Conservation (phyloP, 2,329 filamentous ascomycete species). For the Sarocladium brachiariae region DNA sequence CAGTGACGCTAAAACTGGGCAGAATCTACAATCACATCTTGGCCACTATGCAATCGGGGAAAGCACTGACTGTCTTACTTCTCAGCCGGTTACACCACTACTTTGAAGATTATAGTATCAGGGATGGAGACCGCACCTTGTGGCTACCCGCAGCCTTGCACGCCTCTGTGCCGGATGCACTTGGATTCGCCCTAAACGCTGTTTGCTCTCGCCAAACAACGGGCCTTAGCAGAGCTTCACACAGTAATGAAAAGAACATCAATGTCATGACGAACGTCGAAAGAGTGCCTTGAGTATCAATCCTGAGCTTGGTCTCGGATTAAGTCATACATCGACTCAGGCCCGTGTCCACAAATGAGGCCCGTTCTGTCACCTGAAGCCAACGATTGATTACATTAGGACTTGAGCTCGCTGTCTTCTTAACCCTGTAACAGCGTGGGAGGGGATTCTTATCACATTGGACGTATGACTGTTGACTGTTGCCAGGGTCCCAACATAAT, state of each 20-base stretch:
- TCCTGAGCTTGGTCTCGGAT: neutral
- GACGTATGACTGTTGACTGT: neutral
- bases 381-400: neutral
- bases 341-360: neutral
- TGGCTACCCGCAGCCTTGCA: conserved; percentile 7
- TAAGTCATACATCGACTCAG: neutral
- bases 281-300: no score
- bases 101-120: neutral
- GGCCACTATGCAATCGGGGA: neutral
- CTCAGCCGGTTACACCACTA: neutral
- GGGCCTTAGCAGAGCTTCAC: neutral
- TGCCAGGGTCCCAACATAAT: neutral
- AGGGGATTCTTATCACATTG: neutral
- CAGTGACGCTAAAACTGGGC: neutral
- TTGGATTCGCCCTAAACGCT: neutral
- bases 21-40: neutral
- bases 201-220: conserved; percentile 1
- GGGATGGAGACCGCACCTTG: neutral
- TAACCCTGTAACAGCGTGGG: neutral
- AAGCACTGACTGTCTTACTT: neutral
- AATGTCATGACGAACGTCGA: no score
- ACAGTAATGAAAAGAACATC: neutral
- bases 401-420: neutral
- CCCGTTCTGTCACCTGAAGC: neutral
- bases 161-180: no score